These are phyloP conservation scores for Aspergillus novoparasiticus DNA, from an alignment of 2,329 filamentous ascomycete species.

Conservation along the genomic window DNA sequence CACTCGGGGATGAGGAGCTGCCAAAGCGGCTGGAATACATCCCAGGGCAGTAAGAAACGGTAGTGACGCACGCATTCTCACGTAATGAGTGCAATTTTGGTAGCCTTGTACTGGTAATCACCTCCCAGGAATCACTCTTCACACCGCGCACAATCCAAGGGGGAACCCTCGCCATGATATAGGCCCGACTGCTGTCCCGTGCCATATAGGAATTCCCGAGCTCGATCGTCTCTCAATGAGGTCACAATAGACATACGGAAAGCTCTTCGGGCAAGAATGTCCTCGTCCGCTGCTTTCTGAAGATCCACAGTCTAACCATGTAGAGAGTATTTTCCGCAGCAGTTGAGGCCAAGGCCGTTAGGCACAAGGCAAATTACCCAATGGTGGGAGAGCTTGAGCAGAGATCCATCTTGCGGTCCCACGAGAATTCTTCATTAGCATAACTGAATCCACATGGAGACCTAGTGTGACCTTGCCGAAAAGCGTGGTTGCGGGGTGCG, in stretches of 20 bases:
- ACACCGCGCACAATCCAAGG: background rate
- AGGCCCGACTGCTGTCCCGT: background rate
- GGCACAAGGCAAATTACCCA: background rate
- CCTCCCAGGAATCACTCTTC: background rate
- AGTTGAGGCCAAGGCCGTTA: background rate
- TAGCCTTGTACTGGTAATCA: background rate
- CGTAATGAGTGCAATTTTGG: background rate
- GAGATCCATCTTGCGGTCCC: background rate
- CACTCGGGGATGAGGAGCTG: conserved; percentile 1
- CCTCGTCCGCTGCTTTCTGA: background rate
- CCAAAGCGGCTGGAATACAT: background rate
- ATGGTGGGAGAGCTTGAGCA: background rate
- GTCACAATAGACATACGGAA: background rate
- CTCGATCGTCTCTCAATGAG: background rate
- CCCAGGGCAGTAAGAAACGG: conserved; percentile 4
- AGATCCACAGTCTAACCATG: background rate
- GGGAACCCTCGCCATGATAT: background rate
- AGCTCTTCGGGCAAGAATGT: background rate
- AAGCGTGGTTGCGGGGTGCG: background rate
- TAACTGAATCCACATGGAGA: background rate
- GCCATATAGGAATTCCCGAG: background rate
- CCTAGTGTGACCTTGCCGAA: background rate
- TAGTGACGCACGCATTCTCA: conserved; percentile 2
- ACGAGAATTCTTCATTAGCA: background rate
- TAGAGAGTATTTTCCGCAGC: background rate